Evolutionary conservation across 2,329 filamentous ascomycete species (phyloP), one percentile per base, ranked within the genome.

Genomic region (Coniochaeta ligniaria): DNA sequence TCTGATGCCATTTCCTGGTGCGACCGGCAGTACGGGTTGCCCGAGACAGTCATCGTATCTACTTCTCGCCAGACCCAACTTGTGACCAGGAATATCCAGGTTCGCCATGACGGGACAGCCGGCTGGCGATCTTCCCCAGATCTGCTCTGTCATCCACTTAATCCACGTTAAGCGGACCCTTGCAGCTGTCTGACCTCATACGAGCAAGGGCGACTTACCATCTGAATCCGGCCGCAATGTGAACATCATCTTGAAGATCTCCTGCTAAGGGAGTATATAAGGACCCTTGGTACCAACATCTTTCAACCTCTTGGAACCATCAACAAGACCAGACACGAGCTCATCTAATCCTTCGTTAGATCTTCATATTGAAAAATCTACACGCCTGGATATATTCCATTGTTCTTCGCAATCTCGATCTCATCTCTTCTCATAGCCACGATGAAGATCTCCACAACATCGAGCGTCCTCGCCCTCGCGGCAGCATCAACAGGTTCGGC

Each of bases 401-500:
- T 22, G 14, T 47, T 24, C 20, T 12, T 14, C 11, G 11, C 22
- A 24, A 24, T 24, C 22, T n/a, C 6, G 4, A 28, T 41, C 38
- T 41, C 47, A 9, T 52, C 24, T 28, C 14, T 52, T 17, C 47
- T 28, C 22, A 52, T 3, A 56, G 33, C n/a, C 36, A 58, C 6
- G 12, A 52, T 59, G 35, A 59, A 33, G 22, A 20, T 17, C 9
- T 12, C 2, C 17, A 26, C 31, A 59, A 16, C 45, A 52, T 61
- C 61, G 64, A 67, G 60, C 56, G 71, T 73, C 22, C 45, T 71
- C 57, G 67, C 70, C 63, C 58, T 72, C 58, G 69, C 68, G 59
- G 66, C 62, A 41, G 54, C 54, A 9, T 66, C 65, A 11, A 63
- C 54, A 14, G 69, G 65, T 7, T 67, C 66, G 17, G 73, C 72